Evolutionary conservation across 257 asterid species (phyloP), one percentile per base, ranked within the genome.

Genomic region (Primulina eburnea): DNA sequence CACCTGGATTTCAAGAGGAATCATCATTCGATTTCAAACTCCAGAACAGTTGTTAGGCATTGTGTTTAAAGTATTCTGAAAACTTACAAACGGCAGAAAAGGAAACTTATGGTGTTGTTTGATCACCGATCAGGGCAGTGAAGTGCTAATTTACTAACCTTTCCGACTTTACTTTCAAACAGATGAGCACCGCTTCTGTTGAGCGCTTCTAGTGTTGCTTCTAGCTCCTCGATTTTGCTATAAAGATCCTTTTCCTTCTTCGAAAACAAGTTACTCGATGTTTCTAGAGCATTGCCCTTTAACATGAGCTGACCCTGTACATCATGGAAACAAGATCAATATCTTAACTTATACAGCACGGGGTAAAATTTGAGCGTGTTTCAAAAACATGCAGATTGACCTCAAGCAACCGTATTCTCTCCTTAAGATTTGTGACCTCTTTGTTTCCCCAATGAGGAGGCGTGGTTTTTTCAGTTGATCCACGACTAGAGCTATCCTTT

Each of bases 371-470:
- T 16, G 68, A 62, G 68, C 55, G 43, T 63, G 67, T 59, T 60
- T 24, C 5, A 28, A 30, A 21, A 26, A 63, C 65, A 33, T 68
- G 73, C 55, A 76, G 37, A 62, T 74, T 81, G 80, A 94, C 99
- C 97, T 94, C 96, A 6, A 94, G 95, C 81, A 82, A 65, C 80
- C 80, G 82, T 73, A 94, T 83, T 78, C 80, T 94, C 79, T 88
- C 95, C 87, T 86, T 81, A 56, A 91, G 87, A 75, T 77, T 81
- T 16, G 82, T 75, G 71, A 83, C 80, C 75, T 86, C 97, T 73
- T 82, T 82, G 62, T 87, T 67, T 59, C 82, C 82, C 65, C 64
- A 77, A 70, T 80, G 52, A 56, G 73, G 60, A 14, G 75, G 26
- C 67, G 71, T 83, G 73, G 64, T 68, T 55, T 73, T 76, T 70